Conservation (phyloP, 495 filamentous ascomycete genomes). For the Neurospora discreta region DNA sequence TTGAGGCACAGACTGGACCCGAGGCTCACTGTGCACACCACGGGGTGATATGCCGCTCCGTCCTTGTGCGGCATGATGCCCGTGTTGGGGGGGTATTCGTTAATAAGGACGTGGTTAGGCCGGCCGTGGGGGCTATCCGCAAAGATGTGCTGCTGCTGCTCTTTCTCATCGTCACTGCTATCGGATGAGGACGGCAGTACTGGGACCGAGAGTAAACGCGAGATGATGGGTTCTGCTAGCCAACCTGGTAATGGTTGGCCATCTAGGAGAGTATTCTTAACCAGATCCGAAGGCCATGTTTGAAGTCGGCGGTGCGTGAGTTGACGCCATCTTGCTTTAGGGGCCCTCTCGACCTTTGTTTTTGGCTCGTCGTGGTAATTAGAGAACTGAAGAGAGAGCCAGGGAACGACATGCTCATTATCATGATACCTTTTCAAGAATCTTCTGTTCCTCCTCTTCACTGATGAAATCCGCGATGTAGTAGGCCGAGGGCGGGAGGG, state of each 20-base stretch:
- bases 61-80: constrained; percentile 98
- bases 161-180: constrained; percentile 8
- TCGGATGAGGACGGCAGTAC: constrained; percentile 7
- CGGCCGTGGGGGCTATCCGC: constrained; percentile 53
- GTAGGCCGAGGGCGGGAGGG: constrained; percentile 57
- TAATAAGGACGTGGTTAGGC: constrained; percentile 89
- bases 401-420: not conserved
- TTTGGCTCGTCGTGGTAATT: not conserved
- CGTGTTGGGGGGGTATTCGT: constrained; percentile 79
- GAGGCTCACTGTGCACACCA: constrained; percentile 84
- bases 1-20: constrained; percentile 69
- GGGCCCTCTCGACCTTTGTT: constrained; percentile 44
- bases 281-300: constrained; percentile 73
- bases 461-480: constrained; percentile 86
- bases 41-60: constrained; percentile 70
- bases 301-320: constrained; percentile 82
- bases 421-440: constrained; percentile 54
- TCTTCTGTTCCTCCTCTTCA: constrained; percentile 54
- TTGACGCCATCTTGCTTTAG: constrained; percentile 72
- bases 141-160: constrained; percentile 43
- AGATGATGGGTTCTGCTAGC: constrained; percentile 60
- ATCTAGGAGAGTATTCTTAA: constrained; percentile 61
- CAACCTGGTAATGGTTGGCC: constrained; percentile 60
- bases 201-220: constrained; percentile 49
- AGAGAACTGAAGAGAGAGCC: constrained; percentile 5